Evolutionary conservation across 2,329 filamentous ascomycete species (phyloP).

Genomic region (Dryadomyces quercus-mongolicae): DNA sequence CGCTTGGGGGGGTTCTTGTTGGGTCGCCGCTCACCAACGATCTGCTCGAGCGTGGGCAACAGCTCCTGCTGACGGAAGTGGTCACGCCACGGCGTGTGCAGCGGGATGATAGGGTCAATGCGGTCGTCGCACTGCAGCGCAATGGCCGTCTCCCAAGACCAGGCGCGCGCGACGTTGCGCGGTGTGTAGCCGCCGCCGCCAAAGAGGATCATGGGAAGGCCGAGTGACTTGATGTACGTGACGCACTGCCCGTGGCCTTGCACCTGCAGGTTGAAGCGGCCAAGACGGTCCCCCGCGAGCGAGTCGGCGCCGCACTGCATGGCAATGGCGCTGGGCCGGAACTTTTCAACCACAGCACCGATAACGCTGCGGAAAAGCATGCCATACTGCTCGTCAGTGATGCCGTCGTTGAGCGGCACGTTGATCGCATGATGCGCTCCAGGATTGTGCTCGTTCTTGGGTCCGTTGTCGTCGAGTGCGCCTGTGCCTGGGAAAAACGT

Average conservation of each 20-base stretch:
- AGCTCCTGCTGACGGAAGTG: conserved; percentile 83
- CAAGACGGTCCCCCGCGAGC: conserved; percentile 82
- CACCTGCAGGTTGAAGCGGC: conserved; percentile 94
- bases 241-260: conserved; percentile 89
- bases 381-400: conserved; percentile 82
- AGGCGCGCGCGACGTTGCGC: conserved; percentile 88
- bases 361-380: conserved; percentile 76
- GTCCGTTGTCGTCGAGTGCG: conserved; percentile 74
- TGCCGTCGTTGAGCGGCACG: conserved; percentile 79
- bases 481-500: conserved; percentile 87
- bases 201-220: conserved; percentile 75
- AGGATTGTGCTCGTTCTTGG: conserved; percentile 68
- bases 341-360: conserved; percentile 64
- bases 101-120: conserved; percentile 61
- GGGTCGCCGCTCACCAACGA: conserved; percentile 52
- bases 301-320: conserved; percentile 94
- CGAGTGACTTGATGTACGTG: conserved; percentile 70
- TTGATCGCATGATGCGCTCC: conserved; percentile 86
- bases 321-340: conserved; percentile 82
- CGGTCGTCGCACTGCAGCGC: conserved; percentile 63
- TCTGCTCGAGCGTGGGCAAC: conserved; percentile 73
- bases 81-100: conserved; percentile 71
- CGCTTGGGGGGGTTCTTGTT: conserved; percentile 74
- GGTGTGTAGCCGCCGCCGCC: conserved; percentile 95
- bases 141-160: conserved; percentile 93